These are phyloP conservation scores for Calycina marina DNA, from an alignment of 2,329 filamentous ascomycete species.

Conservation along the genomic window DNA sequence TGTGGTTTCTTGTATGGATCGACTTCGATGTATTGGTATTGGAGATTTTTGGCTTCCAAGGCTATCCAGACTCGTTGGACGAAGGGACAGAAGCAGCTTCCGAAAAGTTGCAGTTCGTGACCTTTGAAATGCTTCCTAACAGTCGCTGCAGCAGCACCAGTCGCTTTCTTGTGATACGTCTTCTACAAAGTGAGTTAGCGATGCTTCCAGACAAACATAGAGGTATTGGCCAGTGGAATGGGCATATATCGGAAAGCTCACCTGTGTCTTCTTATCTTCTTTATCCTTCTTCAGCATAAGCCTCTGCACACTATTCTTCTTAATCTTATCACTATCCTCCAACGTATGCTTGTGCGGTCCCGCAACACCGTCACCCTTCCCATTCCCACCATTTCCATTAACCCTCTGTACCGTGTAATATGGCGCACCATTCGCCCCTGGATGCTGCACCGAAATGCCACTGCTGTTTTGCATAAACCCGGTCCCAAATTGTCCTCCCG, in stretches of 20 bases:
- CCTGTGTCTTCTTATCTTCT: conserved; percentile 44
- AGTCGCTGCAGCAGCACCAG: conserved; percentile 54
- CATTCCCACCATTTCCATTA: conserved; percentile 62
- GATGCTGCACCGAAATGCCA: conserved; percentile 28
- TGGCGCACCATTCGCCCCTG: conserved; percentile 34
- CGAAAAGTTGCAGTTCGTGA: conserved; percentile 60
- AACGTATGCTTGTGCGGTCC: conserved; percentile 64
- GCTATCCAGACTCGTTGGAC: conserved; percentile 85
- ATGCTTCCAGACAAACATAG: too few species aligned
- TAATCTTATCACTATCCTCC: conserved; percentile 62
- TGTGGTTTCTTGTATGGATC: conserved; percentile 65
- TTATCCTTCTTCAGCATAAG: conserved; percentile 49
- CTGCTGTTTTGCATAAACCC: conserved; percentile 25
- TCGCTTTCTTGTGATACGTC: conserved; percentile 56
- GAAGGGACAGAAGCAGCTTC: conserved; percentile 69
- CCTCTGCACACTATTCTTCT: conserved; percentile 65
- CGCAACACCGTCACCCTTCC: conserved; percentile 52
- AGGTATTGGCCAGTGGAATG: too few species aligned
- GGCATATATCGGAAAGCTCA: too few species aligned
- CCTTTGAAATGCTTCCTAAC: conserved; percentile 57
- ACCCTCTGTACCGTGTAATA: conserved; percentile 67
- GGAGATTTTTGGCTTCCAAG: conserved; percentile 61
- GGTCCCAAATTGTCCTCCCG: conserved; percentile 26
- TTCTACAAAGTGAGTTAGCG: conserved; percentile 36
- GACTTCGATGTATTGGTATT: conserved; percentile 77